phyloP scores from a whole-genome alignment of 768 basidiomycete species.

The Cystoderma amianthinum region DNA sequence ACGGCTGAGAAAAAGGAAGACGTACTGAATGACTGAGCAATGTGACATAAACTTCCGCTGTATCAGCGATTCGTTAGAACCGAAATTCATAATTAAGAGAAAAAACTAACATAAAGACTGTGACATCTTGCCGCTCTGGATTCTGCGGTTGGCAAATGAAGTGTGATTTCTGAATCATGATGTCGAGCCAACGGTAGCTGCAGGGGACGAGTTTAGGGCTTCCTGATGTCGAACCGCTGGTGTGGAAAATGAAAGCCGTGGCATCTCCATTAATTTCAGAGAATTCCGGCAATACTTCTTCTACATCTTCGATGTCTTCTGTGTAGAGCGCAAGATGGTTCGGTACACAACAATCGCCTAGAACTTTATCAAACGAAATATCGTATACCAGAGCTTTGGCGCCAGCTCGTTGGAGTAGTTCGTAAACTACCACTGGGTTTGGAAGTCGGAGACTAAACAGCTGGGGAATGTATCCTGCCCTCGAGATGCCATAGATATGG shows the following conservation, averaged over 20 bases:
- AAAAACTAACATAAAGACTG: conserved; percentile 61
- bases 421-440: conserved; percentile 62
- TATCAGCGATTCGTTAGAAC: conserved; percentile 25
- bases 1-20: conserved; percentile 6
- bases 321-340: conserved; percentile 36
- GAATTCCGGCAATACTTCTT: conserved; percentile 36
- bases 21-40: conserved; percentile 71
- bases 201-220: conserved; percentile 75
- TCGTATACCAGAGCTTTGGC: conserved; percentile 65
- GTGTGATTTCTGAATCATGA: conserved; percentile 55
- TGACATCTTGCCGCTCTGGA: conserved; percentile 56
- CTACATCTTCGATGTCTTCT: conserved; percentile 25
- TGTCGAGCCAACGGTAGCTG: conserved; percentile 58
- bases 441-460: conserved; percentile 75
- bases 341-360: conserved; percentile 42
- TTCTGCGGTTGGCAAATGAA: conserved; percentile 41
- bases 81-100: conserved; percentile 9
- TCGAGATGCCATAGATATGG: conserved; percentile 67
- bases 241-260: conserved; percentile 67
- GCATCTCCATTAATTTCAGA: conserved; percentile 30
- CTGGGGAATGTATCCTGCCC: conserved; percentile 75
- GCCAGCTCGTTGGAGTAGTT: conserved; percentile 55
- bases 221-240: conserved; percentile 79
- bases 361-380: conserved; percentile 38
- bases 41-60: conserved; percentile 84